Evolutionary conservation across 2,329 filamentous ascomycete species (phyloP).

Genomic region (Fusarium keratoplasticum): DNA sequence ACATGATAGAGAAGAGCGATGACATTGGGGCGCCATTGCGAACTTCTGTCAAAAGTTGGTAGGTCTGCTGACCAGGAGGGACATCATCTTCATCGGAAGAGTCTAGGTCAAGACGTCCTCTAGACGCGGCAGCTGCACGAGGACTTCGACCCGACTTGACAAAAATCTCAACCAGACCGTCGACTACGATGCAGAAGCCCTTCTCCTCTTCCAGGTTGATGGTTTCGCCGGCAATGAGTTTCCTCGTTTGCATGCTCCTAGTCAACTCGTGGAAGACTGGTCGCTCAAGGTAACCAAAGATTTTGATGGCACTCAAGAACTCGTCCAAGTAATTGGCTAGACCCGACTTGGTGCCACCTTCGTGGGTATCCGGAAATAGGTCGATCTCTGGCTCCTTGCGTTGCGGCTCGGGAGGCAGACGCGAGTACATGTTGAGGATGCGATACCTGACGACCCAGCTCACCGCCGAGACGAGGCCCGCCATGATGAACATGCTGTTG

Average conservation of each 20-base stretch:
- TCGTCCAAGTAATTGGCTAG: slow-evolving; percentile 97
- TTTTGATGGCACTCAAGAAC: slow-evolving; percentile 97
- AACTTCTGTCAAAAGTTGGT: slow-evolving; percentile 95
- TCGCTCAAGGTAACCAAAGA: slow-evolving; percentile 96
- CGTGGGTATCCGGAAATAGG: slow-evolving; percentile 92
- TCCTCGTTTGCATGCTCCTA: slow-evolving; percentile 96
- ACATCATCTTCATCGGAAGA: slow-evolving; percentile 76
- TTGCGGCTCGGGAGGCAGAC: slow-evolving; percentile 92
- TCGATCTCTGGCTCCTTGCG: slow-evolving; percentile 96
- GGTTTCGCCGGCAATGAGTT: slow-evolving; percentile 95
- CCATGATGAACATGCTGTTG: slow-evolving; percentile 77
- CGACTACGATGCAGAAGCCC: slow-evolving; percentile 96
- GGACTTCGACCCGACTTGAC: slow-evolving; percentile 83
- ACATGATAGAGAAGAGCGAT: slow-evolving; percentile 96
- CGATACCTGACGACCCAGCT: slow-evolving; percentile 97
- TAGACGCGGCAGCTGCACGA: slow-evolving; percentile 46
- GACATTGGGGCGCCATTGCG: slow-evolving; percentile 99
- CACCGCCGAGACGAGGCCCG: slow-evolving; percentile 82
- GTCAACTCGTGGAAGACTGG: slow-evolving; percentile 98
- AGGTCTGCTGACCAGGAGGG: slow-evolving; percentile 79
- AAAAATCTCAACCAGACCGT: slow-evolving; percentile 96
- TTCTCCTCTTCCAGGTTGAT: slow-evolving; percentile 97
- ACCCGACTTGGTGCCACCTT: slow-evolving; percentile 89
- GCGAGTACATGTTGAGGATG: slow-evolving; percentile 96
- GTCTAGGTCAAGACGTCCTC: slow-evolving; percentile 46